Base-by-base conservation (phyloP, 2,329 filamentous ascomycete species). In the Monosporascus cannonballus region DNA sequence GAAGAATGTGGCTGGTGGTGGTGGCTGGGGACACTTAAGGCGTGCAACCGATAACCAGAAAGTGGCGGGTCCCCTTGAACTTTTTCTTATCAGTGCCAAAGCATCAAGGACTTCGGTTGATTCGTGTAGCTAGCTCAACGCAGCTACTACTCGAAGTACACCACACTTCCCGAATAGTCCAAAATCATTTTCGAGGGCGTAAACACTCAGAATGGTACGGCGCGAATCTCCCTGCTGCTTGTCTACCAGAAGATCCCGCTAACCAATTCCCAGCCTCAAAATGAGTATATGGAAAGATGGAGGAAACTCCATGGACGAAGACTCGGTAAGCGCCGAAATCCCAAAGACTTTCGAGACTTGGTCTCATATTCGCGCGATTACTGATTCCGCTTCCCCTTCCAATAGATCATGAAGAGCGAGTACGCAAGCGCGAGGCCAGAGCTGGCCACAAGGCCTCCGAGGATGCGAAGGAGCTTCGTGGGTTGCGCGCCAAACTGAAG, bases 391-490 rank as follows among this genome's bases (percentile, higher is more conserved):
- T 14, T 11, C 6, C 2, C 17, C 39, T 42, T 24, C 39, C 18
- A 9, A 9, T 73, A 62, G 67, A 72, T 54, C 71, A 75, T 71
- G 92, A 96, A 67, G 94, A 99, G 76, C 86, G 92, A 61, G 76
- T 78, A 54, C 89, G 94, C 66, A 99, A 99, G 80, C 84, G 86
- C 64, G 77, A 83, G 57, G 94, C 94, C 55, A 87, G 94, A 75
- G 90, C 96, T 76, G 87, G 84, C 55, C 93, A 99, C 79, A 86
- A 92, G 74, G 84, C 84, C 52, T 94, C 89, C 49, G 81, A 94
- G 68, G 87, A 96, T 75, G 91, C 94, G 24, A 93, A 97, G 78
- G 96, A 94, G 72, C 80, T 96, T 67, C 87, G 89, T 56, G 94
- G 94, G 59, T 83, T 97, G 64, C 81, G 90, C 57, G 94, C 94